phyloP scores from a whole-genome alignment of 1,284 basidiomycete species.

The Exsudoporus floridanus region DNA sequence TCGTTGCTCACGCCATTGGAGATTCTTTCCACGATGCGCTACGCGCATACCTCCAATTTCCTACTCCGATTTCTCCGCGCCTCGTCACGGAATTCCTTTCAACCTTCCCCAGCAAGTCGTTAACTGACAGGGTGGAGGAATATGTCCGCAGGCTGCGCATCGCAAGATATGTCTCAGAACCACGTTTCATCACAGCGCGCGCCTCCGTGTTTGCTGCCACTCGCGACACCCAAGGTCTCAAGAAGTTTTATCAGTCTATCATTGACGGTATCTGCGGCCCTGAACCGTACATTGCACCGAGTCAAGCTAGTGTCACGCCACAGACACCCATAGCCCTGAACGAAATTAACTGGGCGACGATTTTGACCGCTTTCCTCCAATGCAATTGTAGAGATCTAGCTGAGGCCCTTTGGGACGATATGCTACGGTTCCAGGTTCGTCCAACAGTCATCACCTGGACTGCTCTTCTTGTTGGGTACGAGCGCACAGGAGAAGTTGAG shows the following conservation, averaged over 20 bases:
- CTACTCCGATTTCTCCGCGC: constrained; percentile 38
- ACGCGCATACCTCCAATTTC: constrained; percentile 39
- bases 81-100: constrained; percentile 40
- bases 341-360: constrained; percentile 57
- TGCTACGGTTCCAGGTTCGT: constrained; percentile 47
- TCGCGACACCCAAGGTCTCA: constrained; percentile 35
- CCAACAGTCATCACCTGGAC: constrained; percentile 61
- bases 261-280: constrained; percentile 50
- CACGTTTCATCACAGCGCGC: constrained; percentile 50
- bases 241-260: constrained; percentile 49
- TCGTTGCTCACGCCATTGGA: constrained; percentile 59
- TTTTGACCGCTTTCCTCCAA: constrained; percentile 60
- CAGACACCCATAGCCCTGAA: constrained; percentile 50
- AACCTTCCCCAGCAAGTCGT: constrained; percentile 35
- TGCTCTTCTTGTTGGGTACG: constrained; percentile 61
- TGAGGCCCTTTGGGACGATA: constrained; percentile 62
- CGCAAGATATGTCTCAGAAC: constrained; percentile 51
- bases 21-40: constrained; percentile 56
- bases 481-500: constrained; percentile 43
- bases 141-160: constrained; percentile 50
- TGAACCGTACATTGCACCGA: constrained; percentile 46
- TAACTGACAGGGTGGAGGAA: constrained; percentile 40
- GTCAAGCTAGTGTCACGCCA: constrained; percentile 35
- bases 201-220: constrained; percentile 45
- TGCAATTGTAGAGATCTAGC: constrained; percentile 55